Evolutionary conservation across 176 grass and related monocot genomes (phyloP).

Genomic region (Zoysia pacifica): DNA sequence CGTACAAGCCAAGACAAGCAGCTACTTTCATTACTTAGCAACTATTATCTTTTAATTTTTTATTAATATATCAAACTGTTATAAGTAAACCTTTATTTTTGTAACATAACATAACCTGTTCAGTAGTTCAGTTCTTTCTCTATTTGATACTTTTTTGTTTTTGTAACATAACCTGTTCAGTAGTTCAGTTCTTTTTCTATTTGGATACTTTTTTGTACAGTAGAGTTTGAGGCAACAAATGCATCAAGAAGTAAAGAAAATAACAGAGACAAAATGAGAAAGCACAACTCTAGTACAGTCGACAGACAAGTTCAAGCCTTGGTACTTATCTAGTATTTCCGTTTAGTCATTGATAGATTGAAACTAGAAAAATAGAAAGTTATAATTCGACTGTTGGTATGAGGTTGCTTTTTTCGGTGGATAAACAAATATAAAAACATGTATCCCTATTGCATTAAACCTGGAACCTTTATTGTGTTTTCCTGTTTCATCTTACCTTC

Average conservation of each 20-base stretch:
- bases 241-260: too few relatives aligned
- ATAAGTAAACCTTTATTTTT: background rate
- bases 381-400: background rate
- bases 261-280: too few relatives aligned
- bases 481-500: background rate
- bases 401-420: background rate
- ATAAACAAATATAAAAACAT: background rate
- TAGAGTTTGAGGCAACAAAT: too few relatives aligned
- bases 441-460: constrained; percentile 1
- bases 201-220: constrained; percentile 4
- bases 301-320: too few relatives aligned
- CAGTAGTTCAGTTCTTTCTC: too few relatives aligned
- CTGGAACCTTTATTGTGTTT: constrained; percentile 6
- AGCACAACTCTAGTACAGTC: too few relatives aligned
- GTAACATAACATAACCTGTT: too few relatives aligned
- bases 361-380: background rate
- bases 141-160: too few relatives aligned
- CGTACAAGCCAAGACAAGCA: too few relatives aligned
- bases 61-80: background rate
- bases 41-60: constrained; percentile 14
- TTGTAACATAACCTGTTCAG: background rate
- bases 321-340: too few relatives aligned
- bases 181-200: background rate
- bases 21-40: background rate
- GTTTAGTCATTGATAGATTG: constrained; percentile 1